Percentiles rank a stretch among this genome's conserved stretches.
Evolutionary conservation across 768 basidiomycete species (phyloP).

Genomic region (Calocybe gangraenosa): DNA sequence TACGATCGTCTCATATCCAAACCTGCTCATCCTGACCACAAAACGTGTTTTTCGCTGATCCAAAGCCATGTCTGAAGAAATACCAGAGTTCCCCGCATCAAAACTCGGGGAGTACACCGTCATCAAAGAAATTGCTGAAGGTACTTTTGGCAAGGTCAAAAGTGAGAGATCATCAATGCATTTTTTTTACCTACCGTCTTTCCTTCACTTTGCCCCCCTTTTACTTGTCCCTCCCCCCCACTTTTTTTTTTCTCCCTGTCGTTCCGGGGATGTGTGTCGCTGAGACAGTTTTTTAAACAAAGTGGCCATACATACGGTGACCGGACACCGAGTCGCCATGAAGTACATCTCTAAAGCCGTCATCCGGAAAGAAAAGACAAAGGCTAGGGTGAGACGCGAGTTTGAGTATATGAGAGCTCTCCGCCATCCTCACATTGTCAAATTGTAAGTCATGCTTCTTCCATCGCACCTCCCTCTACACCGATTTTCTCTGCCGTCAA

Average conservation of each 20-base stretch:
- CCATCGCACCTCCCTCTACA: not conserved
- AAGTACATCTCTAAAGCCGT: constrained; percentile 95
- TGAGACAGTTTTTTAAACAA: not conserved
- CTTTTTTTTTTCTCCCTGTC: not conserved
- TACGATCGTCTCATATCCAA: too few species aligned
- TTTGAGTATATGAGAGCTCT: constrained; percentile 96
- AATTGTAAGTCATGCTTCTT: constrained; percentile 60
- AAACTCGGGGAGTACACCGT: constrained; percentile 92
- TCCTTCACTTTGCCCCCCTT: not conserved
- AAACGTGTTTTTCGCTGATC: not conserved
- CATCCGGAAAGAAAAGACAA: constrained; percentile 88
- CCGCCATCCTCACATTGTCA: constrained; percentile 95
- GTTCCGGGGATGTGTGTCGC: too few species aligned
- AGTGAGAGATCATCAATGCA: too few species aligned
- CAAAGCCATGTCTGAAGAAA: constrained; percentile 30
- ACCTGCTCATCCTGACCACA: too few species aligned
- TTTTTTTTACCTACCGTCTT: constrained; percentile 2
- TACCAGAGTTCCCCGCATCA: constrained; percentile 46
- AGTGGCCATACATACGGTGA: constrained; percentile 95
- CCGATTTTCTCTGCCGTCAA: too few species aligned
- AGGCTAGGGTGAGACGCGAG: constrained; percentile 87
- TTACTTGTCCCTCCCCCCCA: not conserved
- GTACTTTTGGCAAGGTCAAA: constrained; percentile 99
- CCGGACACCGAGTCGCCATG: constrained; percentile 95
- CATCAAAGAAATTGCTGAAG: constrained; percentile 85